Base-by-base conservation (phyloP, 352 stramenopile species). In the Saprolegnia diclina region DNA sequence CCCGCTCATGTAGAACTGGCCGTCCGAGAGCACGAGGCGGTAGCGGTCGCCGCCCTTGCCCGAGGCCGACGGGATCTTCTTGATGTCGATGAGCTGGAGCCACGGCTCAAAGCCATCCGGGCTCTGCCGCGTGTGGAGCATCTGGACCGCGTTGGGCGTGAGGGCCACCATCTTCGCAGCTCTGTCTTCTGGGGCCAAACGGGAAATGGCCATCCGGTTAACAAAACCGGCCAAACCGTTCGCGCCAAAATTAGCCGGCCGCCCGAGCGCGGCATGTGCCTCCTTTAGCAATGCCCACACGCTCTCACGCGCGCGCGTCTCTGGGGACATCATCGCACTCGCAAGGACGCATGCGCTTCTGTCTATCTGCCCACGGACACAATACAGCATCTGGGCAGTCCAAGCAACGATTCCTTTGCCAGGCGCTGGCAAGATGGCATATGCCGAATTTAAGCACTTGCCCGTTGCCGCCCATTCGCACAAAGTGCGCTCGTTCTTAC, bases 21-120 rank as follows among this genome's bases (percentile, higher is more conserved):
- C 87, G 24, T 94, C 87, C 46, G 87, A 94, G 45, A 94, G 76
- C 69, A 94, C 80, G 59, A 94, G 83, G 76, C 83, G 80, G 76
- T 93, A 94, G 71, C 87, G 78, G 68, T 94, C 85, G 46, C 81
- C 83, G 52, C 83, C 83, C 13, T 78, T 72, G 65, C 87, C 85
- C 42, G 78, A 92, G 37, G 79, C 79, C 0, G 87, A 86, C 50
- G 91, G 90, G 74, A 94, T 94, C 79, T 92, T 92, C 77, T 91
- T 91, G 35, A 81, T 90, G 73, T 94, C 85, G 59, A 94, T 94
- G 55, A 94, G 76, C 76, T 94, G 87, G 53, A 94, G 77, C 87
- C 83, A 92, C 13, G 87, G 87, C 75, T 94, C 83, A 56, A 92
- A 94, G 72, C 87, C 87, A 53, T 94, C 83, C 45, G 87, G 85